Evolutionary conservation across 2,329 filamentous ascomycete species (phyloP), one percentile per base, ranked within the genome.

Genomic region (Pseudocercospora musae): DNA sequence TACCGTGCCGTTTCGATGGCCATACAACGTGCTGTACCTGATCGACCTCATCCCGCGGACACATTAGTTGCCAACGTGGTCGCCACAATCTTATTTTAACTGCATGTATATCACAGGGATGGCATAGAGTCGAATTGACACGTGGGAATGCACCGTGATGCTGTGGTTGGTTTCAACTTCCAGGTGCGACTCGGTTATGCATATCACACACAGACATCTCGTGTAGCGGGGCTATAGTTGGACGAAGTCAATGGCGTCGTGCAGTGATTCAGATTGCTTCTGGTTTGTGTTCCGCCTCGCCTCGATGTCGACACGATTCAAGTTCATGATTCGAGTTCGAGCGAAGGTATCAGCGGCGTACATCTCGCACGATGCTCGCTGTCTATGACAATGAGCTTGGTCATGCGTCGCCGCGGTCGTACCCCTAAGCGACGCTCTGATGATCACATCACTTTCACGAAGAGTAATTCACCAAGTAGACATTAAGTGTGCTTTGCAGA

Each of bases 81-180:
- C 56, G 56, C 56, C 40, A 58, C 77, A 52, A 52, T 15, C 48
- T 52, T 52, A 29, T 52, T 52, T 15, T 3, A 25, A 52, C 48
- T 52, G 7, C 48, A 52, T 33, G 11, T 33, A 33, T 33, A 33
- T 4, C 31, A 33, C 31, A 33, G 31, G 31, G 31, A 33, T 33
- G 11, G 0, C 5, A 33, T 15, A 10, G 31, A 10, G 31, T 21
- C 18, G 20, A 44, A 44, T 7, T n/a, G 15, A 18, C 42, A 46
- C 42, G 42, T 46, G 42, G 42, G 42, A 46, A 46, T 46, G 42
- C 42, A 46, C 42, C n/a, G 42, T 21, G n/a, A 46, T 46, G 42
- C 8, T 46, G 42, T 46, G 42, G 20, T 46, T 46, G 42, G n/a
- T 46, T 46, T 46, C 42, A n/a, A n/a, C n/a, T n/a, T n/a, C n/a